These are phyloP conservation scores for Aureobasidium sp. DNA, from an alignment of 2,329 filamentous ascomycete genomes.

Conservation along the genomic window DNA sequence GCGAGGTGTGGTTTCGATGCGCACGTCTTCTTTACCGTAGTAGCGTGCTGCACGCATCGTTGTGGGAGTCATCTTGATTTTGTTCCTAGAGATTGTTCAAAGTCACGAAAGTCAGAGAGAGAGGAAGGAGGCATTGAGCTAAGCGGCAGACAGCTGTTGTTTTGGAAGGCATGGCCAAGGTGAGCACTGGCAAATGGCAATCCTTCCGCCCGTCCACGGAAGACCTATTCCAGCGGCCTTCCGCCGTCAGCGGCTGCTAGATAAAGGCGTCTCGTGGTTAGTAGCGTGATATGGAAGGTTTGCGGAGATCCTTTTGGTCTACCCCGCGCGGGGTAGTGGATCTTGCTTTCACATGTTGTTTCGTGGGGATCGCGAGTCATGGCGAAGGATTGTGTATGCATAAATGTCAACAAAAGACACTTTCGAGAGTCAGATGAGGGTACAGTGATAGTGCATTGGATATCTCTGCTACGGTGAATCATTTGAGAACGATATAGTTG, in stretches of 20 bases:
- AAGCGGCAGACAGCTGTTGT: background rate
- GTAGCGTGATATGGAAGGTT: background rate
- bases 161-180: background rate
- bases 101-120: background rate
- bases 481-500: too few relatives aligned
- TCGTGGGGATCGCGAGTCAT: background rate
- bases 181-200: background rate
- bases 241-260: too few relatives aligned
- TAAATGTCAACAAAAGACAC: too few relatives aligned
- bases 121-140: background rate
- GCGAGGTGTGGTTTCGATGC: constrained; percentile 37
- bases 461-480: too few relatives aligned
- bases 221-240: background rate
- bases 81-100: background rate
- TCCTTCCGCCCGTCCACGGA: constrained; percentile 11
- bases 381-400: too few relatives aligned
- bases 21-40: constrained; percentile 40
- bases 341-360: background rate
- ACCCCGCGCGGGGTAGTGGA: constrained; percentile 7
- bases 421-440: too few relatives aligned
- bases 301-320: background rate
- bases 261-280: background rate
- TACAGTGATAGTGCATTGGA: too few relatives aligned
- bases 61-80: background rate
- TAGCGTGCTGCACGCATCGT: constrained; percentile 43